Conservation (phyloP, 805 yeast species). For the Starmerella gropengiesseri region DNA sequence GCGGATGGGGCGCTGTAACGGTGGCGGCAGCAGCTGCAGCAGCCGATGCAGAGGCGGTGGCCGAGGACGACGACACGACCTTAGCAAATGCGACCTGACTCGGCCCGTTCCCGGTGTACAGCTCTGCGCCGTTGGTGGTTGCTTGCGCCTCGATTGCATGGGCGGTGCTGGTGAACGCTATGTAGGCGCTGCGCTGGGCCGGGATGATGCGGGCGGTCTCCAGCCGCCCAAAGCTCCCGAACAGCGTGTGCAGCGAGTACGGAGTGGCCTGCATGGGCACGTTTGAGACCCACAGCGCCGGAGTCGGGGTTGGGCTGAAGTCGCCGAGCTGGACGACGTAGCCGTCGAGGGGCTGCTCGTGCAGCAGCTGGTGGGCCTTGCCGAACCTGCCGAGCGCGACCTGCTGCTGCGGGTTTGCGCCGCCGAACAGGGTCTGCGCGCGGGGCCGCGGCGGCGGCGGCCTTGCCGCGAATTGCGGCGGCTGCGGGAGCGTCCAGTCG, state of each 20-base stretch:
- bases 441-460: slow-evolving; percentile 7
- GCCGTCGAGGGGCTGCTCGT: slow-evolving; percentile 7
- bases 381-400: slow-evolving; percentile 18
- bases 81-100: slow-evolving; percentile 80
- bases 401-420: slow-evolving; percentile 9
- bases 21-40: background rate
- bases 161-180: slow-evolving; percentile 62
- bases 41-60: slow-evolving; percentile 1
- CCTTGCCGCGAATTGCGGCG: slow-evolving; percentile 6
- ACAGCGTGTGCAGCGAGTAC: slow-evolving; percentile 49
- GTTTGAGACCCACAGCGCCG: slow-evolving; percentile 67
- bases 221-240: slow-evolving; percentile 52
- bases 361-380: slow-evolving; percentile 15
- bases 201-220: slow-evolving; percentile 50
- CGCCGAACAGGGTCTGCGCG: slow-evolving; percentile 18
- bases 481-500: slow-evolving; percentile 9
- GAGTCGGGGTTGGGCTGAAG: slow-evolving; percentile 26
- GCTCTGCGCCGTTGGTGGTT: slow-evolving; percentile 67
- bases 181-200: slow-evolving; percentile 40
- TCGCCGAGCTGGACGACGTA: slow-evolving; percentile 19
- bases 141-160: slow-evolving; percentile 72
- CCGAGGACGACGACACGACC: slow-evolving; percentile 31
- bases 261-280: slow-evolving; percentile 52
- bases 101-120: slow-evolving; percentile 63
- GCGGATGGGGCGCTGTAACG: background rate